These are phyloP conservation scores for Vigna mungo DNA, from an alignment of 306 rosid species.

Conservation along the genomic window DNA sequence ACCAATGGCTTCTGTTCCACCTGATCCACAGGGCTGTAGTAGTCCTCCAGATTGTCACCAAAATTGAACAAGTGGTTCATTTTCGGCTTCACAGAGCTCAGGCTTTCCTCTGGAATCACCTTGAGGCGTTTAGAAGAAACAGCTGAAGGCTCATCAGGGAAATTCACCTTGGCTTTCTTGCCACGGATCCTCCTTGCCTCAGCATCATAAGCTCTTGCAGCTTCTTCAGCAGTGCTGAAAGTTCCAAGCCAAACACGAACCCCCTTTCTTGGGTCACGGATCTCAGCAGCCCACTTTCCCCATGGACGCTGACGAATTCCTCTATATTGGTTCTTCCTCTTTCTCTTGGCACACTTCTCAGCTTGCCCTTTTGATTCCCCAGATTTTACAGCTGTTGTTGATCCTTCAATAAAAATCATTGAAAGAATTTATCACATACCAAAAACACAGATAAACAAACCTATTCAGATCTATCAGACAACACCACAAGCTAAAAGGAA, in stretches of 20 bases:
- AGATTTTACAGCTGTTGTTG: conserved; percentile 53
- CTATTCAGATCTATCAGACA: neutral
- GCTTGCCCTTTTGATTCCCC: conserved; percentile 60
- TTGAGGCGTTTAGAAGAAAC: conserved; percentile 57
- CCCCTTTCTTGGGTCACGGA: conserved; percentile 95
- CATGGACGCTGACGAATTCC: conserved; percentile 99
- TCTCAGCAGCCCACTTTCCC: conserved; percentile 99
- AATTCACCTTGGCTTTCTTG: conserved; percentile 92
- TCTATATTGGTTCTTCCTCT: conserved; percentile 87
- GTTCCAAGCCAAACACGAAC: conserved; percentile 99
- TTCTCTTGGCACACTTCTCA: conserved; percentile 74
- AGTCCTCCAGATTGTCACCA: conserved; percentile 52
- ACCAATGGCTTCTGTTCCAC: conserved; percentile 76
- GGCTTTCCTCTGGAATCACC: conserved; percentile 50
- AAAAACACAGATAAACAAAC: conserved; percentile 20
- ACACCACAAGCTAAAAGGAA: neutral
- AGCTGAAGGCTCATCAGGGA: conserved; percentile 71
- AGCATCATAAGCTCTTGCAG: conserved; percentile 95
- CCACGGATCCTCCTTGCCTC: conserved; percentile 97
- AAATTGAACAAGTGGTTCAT: conserved; percentile 52
- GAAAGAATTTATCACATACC: neutral
- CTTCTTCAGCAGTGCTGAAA: conserved; percentile 97
- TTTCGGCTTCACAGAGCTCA: conserved; percentile 53
- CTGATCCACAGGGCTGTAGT: conserved; percentile 52
- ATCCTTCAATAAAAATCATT: conserved; percentile 53